These are phyloP conservation scores for Starmerella kuoi DNA, from an alignment of 805 yeast species.

Conservation along the genomic window DNA sequence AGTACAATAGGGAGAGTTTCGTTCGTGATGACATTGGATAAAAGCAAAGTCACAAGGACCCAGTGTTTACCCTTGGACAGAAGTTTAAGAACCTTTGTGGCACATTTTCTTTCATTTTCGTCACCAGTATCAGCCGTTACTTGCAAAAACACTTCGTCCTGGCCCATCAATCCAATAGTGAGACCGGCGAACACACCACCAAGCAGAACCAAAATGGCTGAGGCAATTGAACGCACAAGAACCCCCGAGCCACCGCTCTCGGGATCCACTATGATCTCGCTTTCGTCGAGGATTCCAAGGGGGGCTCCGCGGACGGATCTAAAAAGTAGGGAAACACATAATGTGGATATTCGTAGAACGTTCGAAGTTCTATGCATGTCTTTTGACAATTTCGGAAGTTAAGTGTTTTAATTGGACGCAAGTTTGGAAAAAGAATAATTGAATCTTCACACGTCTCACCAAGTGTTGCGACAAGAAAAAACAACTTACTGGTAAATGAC, in stretches of 20 bases:
- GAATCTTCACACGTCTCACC: no score
- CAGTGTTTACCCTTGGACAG: slow-evolving; percentile 85
- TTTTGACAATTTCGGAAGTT: no score
- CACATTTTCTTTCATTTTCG: slow-evolving; percentile 48
- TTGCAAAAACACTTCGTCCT: slow-evolving; percentile 86
- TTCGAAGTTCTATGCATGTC: background rate
- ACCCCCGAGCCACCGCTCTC: slow-evolving; percentile 6
- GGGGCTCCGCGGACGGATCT: background rate
- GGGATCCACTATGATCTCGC: background rate
- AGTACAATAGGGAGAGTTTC: slow-evolving; percentile 89
- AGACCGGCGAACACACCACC: slow-evolving; percentile 38
- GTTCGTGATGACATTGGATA: slow-evolving; percentile 83
- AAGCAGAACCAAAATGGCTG: slow-evolving; percentile 27
- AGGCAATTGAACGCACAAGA: slow-evolving; percentile 19
- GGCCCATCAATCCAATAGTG: slow-evolving; percentile 96
- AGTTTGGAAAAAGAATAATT: no score
- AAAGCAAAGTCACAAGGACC: slow-evolving; percentile 78
- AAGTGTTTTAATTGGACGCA: no score
- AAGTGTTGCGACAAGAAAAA: no score
- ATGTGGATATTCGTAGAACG: background rate
- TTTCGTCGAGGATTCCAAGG: background rate
- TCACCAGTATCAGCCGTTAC: slow-evolving; percentile 82
- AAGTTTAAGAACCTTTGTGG: slow-evolving; percentile 57
- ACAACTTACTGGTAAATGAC: no score
- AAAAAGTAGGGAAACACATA: background rate